Conservation (phyloP, 257 asterid species). For the Solanum virginianum region DNA sequence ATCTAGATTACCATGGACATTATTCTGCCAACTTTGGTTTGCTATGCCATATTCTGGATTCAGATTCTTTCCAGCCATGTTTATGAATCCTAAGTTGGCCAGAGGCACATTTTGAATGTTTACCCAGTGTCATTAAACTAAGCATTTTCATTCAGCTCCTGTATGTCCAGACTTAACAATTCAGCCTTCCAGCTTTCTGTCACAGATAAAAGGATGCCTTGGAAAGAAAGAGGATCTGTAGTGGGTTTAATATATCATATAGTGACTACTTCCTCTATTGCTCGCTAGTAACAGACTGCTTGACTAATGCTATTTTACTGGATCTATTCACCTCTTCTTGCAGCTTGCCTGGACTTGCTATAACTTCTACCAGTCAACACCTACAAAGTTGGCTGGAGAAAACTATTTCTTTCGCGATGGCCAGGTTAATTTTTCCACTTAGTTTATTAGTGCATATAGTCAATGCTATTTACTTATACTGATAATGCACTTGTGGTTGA, state of each 20-base stretch:
- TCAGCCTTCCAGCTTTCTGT: background rate
- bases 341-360: slow-evolving; percentile 99
- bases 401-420: slow-evolving; percentile 70
- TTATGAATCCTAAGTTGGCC: background rate
- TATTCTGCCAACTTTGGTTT: background rate
- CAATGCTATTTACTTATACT: background rate
- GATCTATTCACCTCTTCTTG: slow-evolving; percentile 9
- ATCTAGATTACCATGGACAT: background rate
- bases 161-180: background rate
- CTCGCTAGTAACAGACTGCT: background rate
- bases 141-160: background rate
- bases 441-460: background rate
- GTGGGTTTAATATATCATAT: background rate
- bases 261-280: background rate
- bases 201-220: background rate
- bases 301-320: background rate
- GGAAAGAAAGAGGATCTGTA: background rate
- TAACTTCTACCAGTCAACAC: slow-evolving; percentile 91
- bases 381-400: slow-evolving; percentile 98
- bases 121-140: background rate
- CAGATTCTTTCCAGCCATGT: background rate
- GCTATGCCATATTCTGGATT: background rate
- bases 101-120: background rate
- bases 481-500: background rate
- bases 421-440: slow-evolving; percentile 35